A percentile compares a stretch with the other conserved stretches of the same genome.
Conservation (phyloP, 768 basidiomycete species). For the Chalciporus pseudorubinellus region DNA sequence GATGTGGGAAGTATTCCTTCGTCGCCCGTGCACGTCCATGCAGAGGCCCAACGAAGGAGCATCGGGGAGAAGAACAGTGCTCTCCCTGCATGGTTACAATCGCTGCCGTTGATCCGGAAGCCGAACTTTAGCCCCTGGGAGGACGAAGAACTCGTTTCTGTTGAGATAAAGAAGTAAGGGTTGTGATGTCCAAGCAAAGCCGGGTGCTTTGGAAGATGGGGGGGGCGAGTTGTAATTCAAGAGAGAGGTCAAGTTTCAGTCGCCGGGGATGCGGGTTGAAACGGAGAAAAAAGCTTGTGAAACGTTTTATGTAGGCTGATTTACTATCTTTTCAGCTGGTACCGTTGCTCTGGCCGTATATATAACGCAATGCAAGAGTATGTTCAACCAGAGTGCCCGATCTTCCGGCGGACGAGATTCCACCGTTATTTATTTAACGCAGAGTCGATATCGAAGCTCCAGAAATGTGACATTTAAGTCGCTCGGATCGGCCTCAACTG, state of each 20-base stretch:
- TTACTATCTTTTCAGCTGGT: conserved; percentile 20
- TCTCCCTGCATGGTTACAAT: conserved; percentile 67
- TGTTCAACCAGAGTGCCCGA: conserved; percentile 22
- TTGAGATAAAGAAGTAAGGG: conserved; percentile 22
- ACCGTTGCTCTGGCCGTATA: conserved; percentile 26
- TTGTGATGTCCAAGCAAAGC: not conserved
- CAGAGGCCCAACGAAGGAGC: conserved; percentile 22
- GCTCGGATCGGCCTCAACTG: too few species aligned
- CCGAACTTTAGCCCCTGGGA: conserved; percentile 82
- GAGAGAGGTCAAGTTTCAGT: conserved; percentile 11
- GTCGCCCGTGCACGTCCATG: conserved; percentile 58
- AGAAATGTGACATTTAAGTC: too few species aligned
- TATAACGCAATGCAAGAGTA: conserved; percentile 30
- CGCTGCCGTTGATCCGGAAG: conserved; percentile 64
- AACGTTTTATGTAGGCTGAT: conserved; percentile 19
- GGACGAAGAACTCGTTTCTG: conserved; percentile 52
- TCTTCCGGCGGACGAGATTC: too few species aligned
- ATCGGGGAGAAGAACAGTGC: conserved; percentile 30
- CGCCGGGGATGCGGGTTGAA: conserved; percentile 14
- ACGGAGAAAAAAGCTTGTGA: conserved; percentile 13
- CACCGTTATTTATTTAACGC: too few species aligned
- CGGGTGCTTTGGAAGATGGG: not conserved
- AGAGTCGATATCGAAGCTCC: too few species aligned
- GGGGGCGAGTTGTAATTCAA: conserved; percentile 2
- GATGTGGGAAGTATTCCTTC: conserved; percentile 72